These are phyloP conservation scores for Alternaria ethzedia DNA, from an alignment of 2,329 filamentous ascomycete genomes.

Conservation along the genomic window DNA sequence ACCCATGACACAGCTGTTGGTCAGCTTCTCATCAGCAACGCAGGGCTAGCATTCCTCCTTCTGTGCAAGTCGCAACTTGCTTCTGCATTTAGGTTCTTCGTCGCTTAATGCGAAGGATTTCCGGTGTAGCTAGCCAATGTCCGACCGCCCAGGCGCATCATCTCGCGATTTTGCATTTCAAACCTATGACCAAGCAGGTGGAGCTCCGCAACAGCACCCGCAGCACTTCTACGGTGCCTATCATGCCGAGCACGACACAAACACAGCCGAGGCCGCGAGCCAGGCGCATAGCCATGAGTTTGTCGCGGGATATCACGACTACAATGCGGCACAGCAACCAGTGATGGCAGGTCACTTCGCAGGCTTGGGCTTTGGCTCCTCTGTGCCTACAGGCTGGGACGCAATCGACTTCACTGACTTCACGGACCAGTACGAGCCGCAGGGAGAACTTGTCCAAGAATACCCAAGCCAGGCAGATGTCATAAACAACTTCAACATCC, in stretches of 20 bases:
- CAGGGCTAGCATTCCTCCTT: not conserved
- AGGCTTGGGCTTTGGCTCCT: slow-evolving; percentile 29
- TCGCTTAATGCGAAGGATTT: slow-evolving; percentile 19
- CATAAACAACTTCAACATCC: slow-evolving; percentile 49
- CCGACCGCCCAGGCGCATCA: slow-evolving; percentile 30
- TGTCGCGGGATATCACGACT: slow-evolving; percentile 27
- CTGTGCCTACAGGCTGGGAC: slow-evolving; percentile 44
- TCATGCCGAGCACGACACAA: slow-evolving; percentile 34
- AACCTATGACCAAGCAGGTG: slow-evolving; percentile 43
- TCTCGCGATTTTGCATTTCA: slow-evolving; percentile 40
- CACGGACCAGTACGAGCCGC: slow-evolving; percentile 51
- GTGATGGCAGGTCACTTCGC: slow-evolving; percentile 25
- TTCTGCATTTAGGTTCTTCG: slow-evolving; percentile 1
- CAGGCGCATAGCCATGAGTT: slow-evolving; percentile 24
- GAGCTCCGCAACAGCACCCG: slow-evolving; percentile 24
- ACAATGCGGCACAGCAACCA: slow-evolving; percentile 24
- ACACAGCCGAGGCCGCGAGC: slow-evolving; percentile 23
- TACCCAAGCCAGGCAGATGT: slow-evolving; percentile 35
- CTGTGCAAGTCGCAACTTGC: not conserved
- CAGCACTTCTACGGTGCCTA: slow-evolving; percentile 30
- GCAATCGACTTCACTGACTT: slow-evolving; percentile 44
- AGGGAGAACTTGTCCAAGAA: slow-evolving; percentile 53
- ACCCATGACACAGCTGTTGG: slow-evolving; percentile 8
- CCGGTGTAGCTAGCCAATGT: slow-evolving; percentile 35
- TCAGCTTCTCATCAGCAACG: slow-evolving; percentile 10